Evolutionary conservation across 2,329 filamentous ascomycete genomes (phyloP).

Genomic region (Cladosporium oxysporum): DNA sequence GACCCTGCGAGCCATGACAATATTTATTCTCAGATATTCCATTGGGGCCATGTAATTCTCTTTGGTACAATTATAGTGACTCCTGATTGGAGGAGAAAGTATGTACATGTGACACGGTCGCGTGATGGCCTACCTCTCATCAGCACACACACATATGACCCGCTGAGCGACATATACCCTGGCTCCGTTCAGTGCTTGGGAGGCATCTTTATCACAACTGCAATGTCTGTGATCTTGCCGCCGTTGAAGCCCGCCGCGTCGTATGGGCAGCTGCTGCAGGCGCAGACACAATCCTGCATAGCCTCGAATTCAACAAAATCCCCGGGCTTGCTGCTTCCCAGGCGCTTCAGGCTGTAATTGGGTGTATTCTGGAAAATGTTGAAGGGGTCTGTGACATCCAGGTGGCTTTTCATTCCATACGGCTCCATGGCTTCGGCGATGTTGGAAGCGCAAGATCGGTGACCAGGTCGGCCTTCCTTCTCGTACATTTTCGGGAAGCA

Average conservation of each 20-base stretch:
- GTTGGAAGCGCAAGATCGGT: slow-evolving; percentile 42
- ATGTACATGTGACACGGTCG: slow-evolving; percentile 3
- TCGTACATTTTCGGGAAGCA: slow-evolving; percentile 43
- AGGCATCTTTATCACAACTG: slow-evolving; percentile 34
- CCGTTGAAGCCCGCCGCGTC: slow-evolving; percentile 43
- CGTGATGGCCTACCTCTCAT: slow-evolving; percentile 1
- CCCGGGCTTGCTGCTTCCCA: slow-evolving; percentile 41
- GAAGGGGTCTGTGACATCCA: slow-evolving; percentile 43
- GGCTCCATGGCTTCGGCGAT: slow-evolving; percentile 41
- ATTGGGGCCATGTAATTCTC: background rate
- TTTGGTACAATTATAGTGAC: background rate
- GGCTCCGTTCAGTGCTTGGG: slow-evolving; percentile 4
- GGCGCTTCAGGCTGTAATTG: slow-evolving; percentile 40
- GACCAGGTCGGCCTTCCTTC: slow-evolving; percentile 36
- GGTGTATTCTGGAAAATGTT: slow-evolving; percentile 47
- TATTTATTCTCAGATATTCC: background rate
- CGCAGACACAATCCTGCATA: slow-evolving; percentile 38
- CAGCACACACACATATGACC: background rate
- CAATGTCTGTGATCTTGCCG: slow-evolving; percentile 42
- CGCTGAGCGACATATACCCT: background rate
- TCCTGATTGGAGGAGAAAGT: background rate
- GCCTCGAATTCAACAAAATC: slow-evolving; percentile 45
- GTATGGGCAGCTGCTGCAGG: slow-evolving; percentile 43
- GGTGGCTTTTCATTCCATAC: slow-evolving; percentile 38
- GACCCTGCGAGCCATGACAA: background rate